These are phyloP conservation scores for Puccinia novopanici DNA, from an alignment of 1,284 basidiomycete species.

Conservation along the genomic window DNA sequence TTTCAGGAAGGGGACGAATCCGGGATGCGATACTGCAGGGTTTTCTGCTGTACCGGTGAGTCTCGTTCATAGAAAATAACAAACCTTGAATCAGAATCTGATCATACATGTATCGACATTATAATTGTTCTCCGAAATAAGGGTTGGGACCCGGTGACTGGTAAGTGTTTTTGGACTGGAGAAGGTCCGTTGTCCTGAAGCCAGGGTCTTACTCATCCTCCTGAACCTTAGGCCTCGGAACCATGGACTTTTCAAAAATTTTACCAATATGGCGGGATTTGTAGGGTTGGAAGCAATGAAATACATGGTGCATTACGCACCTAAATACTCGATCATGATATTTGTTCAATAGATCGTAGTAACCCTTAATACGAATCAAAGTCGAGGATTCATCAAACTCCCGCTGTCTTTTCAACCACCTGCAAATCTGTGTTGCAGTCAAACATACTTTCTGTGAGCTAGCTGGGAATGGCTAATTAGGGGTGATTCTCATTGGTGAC, in stretches of 20 bases:
- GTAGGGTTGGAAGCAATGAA: not conserved
- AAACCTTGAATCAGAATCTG: not conserved
- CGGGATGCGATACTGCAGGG: conserved; percentile 63
- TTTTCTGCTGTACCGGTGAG: conserved; percentile 60
- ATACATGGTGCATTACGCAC: too few relatives aligned
- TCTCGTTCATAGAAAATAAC: not conserved
- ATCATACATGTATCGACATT: not conserved
- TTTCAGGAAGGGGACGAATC: conserved; percentile 62
- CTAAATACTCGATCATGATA: too few relatives aligned
- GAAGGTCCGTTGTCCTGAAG: not conserved
- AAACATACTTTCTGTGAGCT: too few relatives aligned
- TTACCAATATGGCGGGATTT: conserved; percentile 20
- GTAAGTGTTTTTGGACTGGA: conserved; percentile 7
- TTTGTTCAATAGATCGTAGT: too few relatives aligned
- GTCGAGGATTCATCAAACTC: too few relatives aligned
- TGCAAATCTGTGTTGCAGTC: too few relatives aligned
- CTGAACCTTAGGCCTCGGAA: conserved; percentile 28
- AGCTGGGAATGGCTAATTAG: too few relatives aligned
- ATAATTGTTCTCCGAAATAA: not conserved
- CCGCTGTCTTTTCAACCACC: too few relatives aligned
- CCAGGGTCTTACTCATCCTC: not conserved
- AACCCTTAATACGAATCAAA: too few relatives aligned
- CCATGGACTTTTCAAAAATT: conserved; percentile 35
- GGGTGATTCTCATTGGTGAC: too few relatives aligned
- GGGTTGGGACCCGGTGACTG: conserved; percentile 54